A percentile compares a stretch with the other conserved stretches of the same genome.
phyloP scores from a whole-genome alignment of 2,329 filamentous ascomycete species.

The Ustulina deusta region DNA sequence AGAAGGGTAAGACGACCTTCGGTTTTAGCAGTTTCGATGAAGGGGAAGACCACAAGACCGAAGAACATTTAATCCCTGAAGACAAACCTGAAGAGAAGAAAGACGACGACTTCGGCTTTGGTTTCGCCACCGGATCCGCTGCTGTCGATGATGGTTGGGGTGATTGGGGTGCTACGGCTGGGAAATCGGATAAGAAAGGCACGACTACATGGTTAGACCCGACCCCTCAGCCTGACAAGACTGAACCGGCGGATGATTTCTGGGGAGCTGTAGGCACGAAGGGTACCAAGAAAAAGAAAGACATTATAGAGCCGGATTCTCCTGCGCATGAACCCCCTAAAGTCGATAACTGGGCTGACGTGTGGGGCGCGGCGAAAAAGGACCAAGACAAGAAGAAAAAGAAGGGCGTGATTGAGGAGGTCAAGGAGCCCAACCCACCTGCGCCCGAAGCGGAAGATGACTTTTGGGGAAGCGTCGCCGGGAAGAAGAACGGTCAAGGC shows the following conservation, averaged over 20 bases:
- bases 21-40: slow-evolving; percentile 63
- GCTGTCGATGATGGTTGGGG: slow-evolving; percentile 49
- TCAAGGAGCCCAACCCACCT: slow-evolving; percentile 38
- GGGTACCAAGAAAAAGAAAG: slow-evolving; percentile 52
- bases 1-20: slow-evolving; percentile 60
- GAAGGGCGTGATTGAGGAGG: slow-evolving; percentile 55
- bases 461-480: slow-evolving; percentile 41
- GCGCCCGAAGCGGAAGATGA: slow-evolving; percentile 44
- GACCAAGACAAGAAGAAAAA: slow-evolving; percentile 54
- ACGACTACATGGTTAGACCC: slow-evolving; percentile 40
- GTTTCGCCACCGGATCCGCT: slow-evolving; percentile 41
- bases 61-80: slow-evolving; percentile 39
- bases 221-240: slow-evolving; percentile 33
- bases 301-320: slow-evolving; percentile 36
- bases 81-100: slow-evolving; percentile 50
- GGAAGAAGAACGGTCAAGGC: slow-evolving; percentile 51
- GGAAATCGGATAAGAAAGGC: slow-evolving; percentile 57
- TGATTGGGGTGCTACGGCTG: slow-evolving; percentile 52
- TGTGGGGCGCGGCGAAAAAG: slow-evolving; percentile 31
- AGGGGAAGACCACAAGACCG: slow-evolving; percentile 53
- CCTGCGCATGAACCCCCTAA: slow-evolving; percentile 32
- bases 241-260: slow-evolving; percentile 46
- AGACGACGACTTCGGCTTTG: slow-evolving; percentile 47
- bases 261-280: slow-evolving; percentile 50
- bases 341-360: slow-evolving; percentile 38